These are phyloP conservation scores for Dactylellina haptotyla DNA, from an alignment of 2,329 filamentous ascomycete genomes.

Conservation along the genomic window DNA sequence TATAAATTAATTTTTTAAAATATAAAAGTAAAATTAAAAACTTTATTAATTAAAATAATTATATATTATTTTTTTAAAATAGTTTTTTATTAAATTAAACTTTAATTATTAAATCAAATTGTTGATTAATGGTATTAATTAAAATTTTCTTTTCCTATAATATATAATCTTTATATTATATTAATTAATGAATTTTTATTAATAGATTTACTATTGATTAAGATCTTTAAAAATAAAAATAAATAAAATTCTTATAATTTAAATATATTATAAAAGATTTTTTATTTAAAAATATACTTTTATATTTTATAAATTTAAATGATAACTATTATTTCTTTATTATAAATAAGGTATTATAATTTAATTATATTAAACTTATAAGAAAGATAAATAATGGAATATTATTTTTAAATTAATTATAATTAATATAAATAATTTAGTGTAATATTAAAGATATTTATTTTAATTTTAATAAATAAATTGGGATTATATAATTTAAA, in stretches of 20 bases:
- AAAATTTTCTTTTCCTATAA: conserved; percentile 21
- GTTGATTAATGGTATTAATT: conserved; percentile 20
- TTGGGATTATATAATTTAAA: conserved; percentile 25
- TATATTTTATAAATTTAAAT: conserved; percentile 19
- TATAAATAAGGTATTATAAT: conserved; percentile 28
- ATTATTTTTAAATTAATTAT: conserved; percentile 22
- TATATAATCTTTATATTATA: conserved; percentile 39
- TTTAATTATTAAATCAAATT: conserved; percentile 6
- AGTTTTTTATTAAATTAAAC: conserved; percentile 20
- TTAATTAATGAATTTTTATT: conserved; percentile 27
- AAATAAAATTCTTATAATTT: conserved; percentile 13
- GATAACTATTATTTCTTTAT: conserved; percentile 26
- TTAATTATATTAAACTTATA: conserved; percentile 28
- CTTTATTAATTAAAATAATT: conserved; percentile 1
- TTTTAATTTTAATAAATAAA: conserved; percentile 17
- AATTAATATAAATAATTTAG: conserved; percentile 15
- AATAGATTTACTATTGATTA: conserved; percentile 24
- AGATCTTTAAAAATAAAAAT: conserved; percentile 23
- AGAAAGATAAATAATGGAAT: conserved; percentile 16
- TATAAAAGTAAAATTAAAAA: too few species aligned
- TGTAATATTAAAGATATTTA: not conserved
- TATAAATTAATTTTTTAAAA: too few species aligned
- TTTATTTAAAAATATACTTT: conserved; percentile 20
- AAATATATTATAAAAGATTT: conserved; percentile 6
- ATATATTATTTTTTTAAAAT: conserved; percentile 3